Base-by-base conservation (phyloP, 768 basidiomycete species). In the Podaxis sp. region DNA sequence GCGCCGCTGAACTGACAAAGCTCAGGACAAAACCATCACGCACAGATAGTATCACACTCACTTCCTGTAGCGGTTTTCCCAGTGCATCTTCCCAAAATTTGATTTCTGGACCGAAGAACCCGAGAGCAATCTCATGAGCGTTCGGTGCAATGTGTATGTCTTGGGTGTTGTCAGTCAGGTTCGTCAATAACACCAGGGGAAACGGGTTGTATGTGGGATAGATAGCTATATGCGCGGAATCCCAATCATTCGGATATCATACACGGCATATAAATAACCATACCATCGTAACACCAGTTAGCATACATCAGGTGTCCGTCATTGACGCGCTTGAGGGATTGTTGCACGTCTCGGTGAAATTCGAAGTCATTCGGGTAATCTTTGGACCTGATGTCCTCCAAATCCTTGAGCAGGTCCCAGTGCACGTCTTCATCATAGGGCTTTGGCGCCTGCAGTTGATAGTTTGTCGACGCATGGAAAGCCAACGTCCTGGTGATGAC, bases 381-480 rank as follows among this genome's bases (percentile, higher is more conserved):
- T 60, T 78, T 76, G 26, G 66, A 64, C 46, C 73, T 76, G 61
- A 85, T 85, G 48, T 81, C 75, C 6, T 76, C 78, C 48, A 87
- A 71, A 69, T 85, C 84, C 12, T 71, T 76, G 17, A 77, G 70
- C 11, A 87, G 67, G 66, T 88, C 81, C 66, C 85, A 84, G 60
- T 86, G 84, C 6, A 87, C 84, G 60, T 85, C 84, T 2, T 74
- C 65, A 10, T 77, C 69, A 67, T 84, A 87, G 4, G 86, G 86
- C 22, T 72, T 68, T 0, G 85, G 84, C 1, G 86, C 85, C 56
- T 75, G 73, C 48, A 83, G 77, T 70, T 86, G 80, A 62, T 87
- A 87, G 73, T 86, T 87, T 26, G 82, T 79, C 2, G 86, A 87
- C 0, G 85, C 84, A 67, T 87, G 86, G 68, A 88, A 87, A 13